Conservation (phyloP, 2,329 filamentous ascomycete species). For the Colletotrichum brevisporum region DNA sequence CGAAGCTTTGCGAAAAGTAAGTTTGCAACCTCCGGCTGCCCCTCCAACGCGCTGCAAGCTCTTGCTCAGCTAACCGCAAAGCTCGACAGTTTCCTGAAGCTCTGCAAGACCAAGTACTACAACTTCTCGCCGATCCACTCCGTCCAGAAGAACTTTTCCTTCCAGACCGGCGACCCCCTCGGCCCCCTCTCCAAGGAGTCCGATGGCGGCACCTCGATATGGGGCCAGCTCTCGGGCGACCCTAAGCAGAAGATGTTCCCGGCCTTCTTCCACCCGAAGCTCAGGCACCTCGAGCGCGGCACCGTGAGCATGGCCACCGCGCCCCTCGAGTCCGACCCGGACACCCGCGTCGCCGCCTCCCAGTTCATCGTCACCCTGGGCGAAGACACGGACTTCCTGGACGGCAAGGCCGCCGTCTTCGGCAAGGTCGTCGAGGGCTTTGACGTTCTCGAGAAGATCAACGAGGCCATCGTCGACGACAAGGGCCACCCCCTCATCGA, state of each 20-base stretch:
- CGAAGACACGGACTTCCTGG: constrained; percentile 89
- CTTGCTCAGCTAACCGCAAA: constrained; percentile 63
- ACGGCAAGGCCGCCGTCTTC: constrained; percentile 95
- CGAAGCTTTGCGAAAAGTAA: constrained; percentile 95
- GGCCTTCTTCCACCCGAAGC: constrained; percentile 86
- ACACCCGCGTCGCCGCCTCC: constrained; percentile 85
- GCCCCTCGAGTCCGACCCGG: constrained; percentile 80
- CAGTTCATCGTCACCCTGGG: constrained; percentile 96
- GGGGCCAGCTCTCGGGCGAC: constrained; percentile 81
- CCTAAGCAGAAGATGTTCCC: constrained; percentile 82
- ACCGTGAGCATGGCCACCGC: constrained; percentile 99
- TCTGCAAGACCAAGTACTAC: constrained; percentile 99
- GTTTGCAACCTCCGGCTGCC: constrained; percentile 52
- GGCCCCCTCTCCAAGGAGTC: constrained; percentile 87
- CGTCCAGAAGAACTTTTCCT: constrained; percentile 94
- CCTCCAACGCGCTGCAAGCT: constrained; percentile 9
- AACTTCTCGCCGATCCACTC: constrained; percentile 95
- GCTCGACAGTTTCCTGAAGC: constrained; percentile 89
- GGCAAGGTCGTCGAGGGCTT: constrained; percentile 97
- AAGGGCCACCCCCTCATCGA: constrained; percentile 91
- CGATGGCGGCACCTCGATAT: constrained; percentile 94
- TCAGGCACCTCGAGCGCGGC: constrained; percentile 90
- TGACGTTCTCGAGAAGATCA: constrained; percentile 93
- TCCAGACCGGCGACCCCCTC: constrained; percentile 95
- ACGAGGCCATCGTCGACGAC: constrained; percentile 88